These are phyloP conservation scores for Fusarium proliferatum DNA, from an alignment of 2,329 filamentous ascomycete species.

Conservation along the genomic window DNA sequence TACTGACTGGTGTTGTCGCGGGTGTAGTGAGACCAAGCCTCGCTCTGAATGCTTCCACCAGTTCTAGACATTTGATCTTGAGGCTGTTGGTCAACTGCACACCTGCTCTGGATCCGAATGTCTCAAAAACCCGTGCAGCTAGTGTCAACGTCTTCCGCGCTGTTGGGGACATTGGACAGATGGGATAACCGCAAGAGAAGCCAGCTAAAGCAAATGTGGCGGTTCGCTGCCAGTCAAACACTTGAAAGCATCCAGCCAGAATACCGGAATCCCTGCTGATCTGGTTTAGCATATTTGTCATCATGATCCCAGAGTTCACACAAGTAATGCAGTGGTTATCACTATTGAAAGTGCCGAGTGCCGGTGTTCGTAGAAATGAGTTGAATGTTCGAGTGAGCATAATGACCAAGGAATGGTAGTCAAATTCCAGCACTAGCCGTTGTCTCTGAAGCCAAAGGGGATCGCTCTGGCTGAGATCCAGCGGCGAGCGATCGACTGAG, in stretches of 20 bases:
- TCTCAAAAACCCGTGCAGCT: constrained; percentile 33
- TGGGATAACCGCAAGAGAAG: constrained; percentile 43
- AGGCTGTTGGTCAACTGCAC: constrained; percentile 18
- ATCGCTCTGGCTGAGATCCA: constrained; percentile 48
- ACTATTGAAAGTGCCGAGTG: constrained; percentile 41
- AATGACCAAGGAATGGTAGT: constrained; percentile 55
- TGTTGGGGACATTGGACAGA: constrained; percentile 39
- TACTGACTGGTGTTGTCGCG: constrained; percentile 3
- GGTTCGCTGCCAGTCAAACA: constrained; percentile 45
- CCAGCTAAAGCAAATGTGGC: constrained; percentile 37
- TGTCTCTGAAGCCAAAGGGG: constrained; percentile 57
- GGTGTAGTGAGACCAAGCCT: constrained; percentile 37
- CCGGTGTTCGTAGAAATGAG: constrained; percentile 48
- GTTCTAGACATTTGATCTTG: constrained; percentile 21
- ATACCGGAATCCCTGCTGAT: constrained; percentile 42
- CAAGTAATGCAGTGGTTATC: constrained; percentile 41
- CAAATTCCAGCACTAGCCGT: constrained; percentile 55
- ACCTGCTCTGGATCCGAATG: neutral
- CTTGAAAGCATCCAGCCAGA: constrained; percentile 45
- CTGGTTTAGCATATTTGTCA: constrained; percentile 46
- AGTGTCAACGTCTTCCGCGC: constrained; percentile 25
- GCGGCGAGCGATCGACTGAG: constrained; percentile 51
- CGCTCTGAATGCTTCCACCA: constrained; percentile 35
- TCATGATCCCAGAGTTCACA: constrained; percentile 42
- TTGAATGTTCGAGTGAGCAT: constrained; percentile 56